These are phyloP conservation scores for Spergularia bocconei DNA, from an alignment of 148 eudicot genomes.

Conservation along the genomic window DNA sequence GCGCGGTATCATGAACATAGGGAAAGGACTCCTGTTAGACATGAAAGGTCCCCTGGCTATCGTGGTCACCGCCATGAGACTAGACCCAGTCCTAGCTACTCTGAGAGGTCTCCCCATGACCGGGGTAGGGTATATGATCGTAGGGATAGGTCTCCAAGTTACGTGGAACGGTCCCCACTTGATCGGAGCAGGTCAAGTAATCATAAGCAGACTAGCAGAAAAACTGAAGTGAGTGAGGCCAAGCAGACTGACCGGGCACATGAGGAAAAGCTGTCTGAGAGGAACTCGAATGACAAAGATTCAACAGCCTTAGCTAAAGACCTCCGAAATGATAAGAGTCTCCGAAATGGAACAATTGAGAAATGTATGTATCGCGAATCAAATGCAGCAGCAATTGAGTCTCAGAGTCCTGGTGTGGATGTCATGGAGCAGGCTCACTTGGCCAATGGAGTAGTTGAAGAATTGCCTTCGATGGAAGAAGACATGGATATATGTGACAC, in stretches of 20 bases:
- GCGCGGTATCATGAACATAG: slow-evolving; percentile 55
- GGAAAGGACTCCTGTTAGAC: slow-evolving; percentile 50
- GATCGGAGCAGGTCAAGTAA: slow-evolving; percentile 41
- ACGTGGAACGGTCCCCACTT: slow-evolving; percentile 39
- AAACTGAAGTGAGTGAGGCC: slow-evolving; percentile 50
- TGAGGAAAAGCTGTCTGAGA: slow-evolving; percentile 46
- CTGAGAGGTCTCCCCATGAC: slow-evolving; percentile 36
- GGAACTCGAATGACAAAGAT: slow-evolving; percentile 37
- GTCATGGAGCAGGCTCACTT: slow-evolving; percentile 35
- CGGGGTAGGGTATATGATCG: slow-evolving; percentile 29
- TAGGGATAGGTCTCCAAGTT: slow-evolving; percentile 41
- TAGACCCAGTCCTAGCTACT: slow-evolving; percentile 40
- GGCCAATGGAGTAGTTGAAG: slow-evolving; percentile 52
- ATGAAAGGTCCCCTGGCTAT: slow-evolving; percentile 52
- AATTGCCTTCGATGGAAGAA: slow-evolving; percentile 88
- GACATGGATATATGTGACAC: slow-evolving; percentile 99
- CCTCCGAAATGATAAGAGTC: slow-evolving; percentile 30
- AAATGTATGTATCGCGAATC: slow-evolving; percentile 26
- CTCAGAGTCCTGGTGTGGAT: slow-evolving; percentile 28
- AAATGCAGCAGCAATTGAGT: slow-evolving; percentile 33
- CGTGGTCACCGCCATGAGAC: slow-evolving; percentile 30
- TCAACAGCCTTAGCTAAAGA: slow-evolving; percentile 36
- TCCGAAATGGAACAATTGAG: slow-evolving; percentile 37
- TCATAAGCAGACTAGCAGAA: slow-evolving; percentile 41
- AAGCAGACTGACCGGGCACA: slow-evolving; percentile 39